These are phyloP conservation scores for Passiflora organensis DNA, from an alignment of 345 rosid genomes.

Conservation along the genomic window DNA sequence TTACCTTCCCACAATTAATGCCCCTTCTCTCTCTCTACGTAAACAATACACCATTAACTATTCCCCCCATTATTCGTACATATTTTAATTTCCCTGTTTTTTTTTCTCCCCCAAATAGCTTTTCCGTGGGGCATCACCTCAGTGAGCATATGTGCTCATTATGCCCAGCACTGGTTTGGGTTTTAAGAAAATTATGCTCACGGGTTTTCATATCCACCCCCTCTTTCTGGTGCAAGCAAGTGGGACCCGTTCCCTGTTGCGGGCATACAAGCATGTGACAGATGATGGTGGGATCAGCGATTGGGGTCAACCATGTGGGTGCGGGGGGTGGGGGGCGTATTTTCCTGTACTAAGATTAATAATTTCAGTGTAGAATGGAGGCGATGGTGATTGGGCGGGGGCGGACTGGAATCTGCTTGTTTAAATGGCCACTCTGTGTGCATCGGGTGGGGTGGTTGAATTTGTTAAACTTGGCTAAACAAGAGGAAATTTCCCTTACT, in stretches of 20 bases:
- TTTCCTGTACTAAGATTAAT: conserved; percentile 9
- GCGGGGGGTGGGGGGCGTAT: conserved; percentile 9
- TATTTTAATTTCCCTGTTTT: background rate
- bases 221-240: background rate
- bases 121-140: no score
- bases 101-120: background rate
- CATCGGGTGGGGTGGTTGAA: conserved; percentile 36
- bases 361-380: conserved; percentile 1
- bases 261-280: conserved; percentile 7
- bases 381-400: conserved; percentile 6
- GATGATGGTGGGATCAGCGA: conserved; percentile 14
- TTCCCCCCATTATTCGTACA: background rate
- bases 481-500: background rate
- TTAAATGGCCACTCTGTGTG: background rate
- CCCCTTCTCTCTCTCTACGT: conserved; percentile 6
- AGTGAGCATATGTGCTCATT: no score
- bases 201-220: no score
- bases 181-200: background rate
- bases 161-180: no score
- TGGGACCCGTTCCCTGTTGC: background rate
- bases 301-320: conserved; percentile 10
- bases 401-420: conserved; percentile 9
- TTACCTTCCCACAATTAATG: background rate
- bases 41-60: conserved; percentile 1
- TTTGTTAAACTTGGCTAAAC: conserved; percentile 16